phyloP scores from a whole-genome alignment of 768 basidiomycete genomes.

The Russula abietina region DNA sequence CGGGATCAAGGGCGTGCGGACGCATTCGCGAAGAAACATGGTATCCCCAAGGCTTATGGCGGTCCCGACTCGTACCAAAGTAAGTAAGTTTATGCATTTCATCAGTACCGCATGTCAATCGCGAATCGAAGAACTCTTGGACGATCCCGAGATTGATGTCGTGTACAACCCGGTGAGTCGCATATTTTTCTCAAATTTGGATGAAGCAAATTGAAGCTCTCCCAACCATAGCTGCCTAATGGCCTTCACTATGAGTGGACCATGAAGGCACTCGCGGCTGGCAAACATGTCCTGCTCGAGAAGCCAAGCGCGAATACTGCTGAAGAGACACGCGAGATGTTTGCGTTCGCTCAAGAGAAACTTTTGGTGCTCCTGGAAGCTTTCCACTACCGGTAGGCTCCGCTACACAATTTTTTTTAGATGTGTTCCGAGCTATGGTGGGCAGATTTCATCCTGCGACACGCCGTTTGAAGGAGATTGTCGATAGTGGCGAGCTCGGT shows the following conservation, averaged over 20 bases:
- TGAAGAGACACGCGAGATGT: constrained; percentile 48
- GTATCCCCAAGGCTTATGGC: constrained; percentile 47
- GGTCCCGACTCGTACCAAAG: constrained; percentile 48
- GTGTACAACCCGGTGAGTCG: constrained; percentile 51
- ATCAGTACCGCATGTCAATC: not conserved
- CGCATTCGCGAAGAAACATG: constrained; percentile 48
- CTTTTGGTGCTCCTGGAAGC: constrained; percentile 54
- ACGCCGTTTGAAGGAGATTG: constrained; percentile 46
- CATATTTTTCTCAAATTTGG: not conserved
- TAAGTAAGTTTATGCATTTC: constrained; percentile 23
- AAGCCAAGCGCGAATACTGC: constrained; percentile 50
- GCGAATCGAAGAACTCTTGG: constrained; percentile 37
- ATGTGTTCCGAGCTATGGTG: constrained; percentile 1
- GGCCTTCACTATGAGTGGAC: constrained; percentile 63
- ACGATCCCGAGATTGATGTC: constrained; percentile 49
- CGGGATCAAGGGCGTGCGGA: constrained; percentile 44
- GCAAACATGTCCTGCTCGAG: constrained; percentile 62
- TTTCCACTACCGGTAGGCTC: constrained; percentile 49
- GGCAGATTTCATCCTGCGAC: constrained; percentile 56
- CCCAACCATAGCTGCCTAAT: constrained; percentile 43
- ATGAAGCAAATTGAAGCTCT: not conserved
- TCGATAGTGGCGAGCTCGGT: constrained; percentile 53
- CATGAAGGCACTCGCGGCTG: constrained; percentile 52
- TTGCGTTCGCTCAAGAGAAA: constrained; percentile 42
- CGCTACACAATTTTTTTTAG: not conserved